Evolutionary conservation across 2,329 filamentous ascomycete species (phyloP), one percentile per base, ranked within the genome.

Genomic region (Pyrenophora seminiperda): DNA sequence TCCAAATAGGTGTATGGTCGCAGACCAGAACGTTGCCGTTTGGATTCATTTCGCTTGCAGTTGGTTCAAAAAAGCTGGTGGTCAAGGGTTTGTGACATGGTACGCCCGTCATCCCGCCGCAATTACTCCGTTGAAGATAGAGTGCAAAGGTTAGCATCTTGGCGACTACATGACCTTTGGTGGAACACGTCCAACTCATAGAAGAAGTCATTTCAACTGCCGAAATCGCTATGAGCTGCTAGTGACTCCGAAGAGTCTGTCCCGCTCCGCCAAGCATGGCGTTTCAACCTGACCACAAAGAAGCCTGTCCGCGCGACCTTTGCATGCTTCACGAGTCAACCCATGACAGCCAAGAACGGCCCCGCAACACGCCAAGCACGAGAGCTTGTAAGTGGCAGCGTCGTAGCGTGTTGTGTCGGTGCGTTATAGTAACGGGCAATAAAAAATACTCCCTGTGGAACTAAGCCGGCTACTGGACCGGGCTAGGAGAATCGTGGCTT

Each of bases 331-430:
- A 55, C 50, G 44, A 57, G 41, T 51, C 42, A 41, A 58, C 41
- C 62, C 64, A 53, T 62, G 65, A 24, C 52, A 41, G 68, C 68
- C 68, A 71, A 71, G 67, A 27, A 27, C 41, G 47, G 57, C 67
- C 67, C 68, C 65, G 63, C 68, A 67, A 55, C 19, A 40, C 20
- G 24, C 50, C 54, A 55, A 53, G 53, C 61, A 60, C 51, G 50
- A 49, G 33, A 54, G 27, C 38, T 59, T 54, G 58, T 62, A 63
- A 36, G n/a, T 19, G 30, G 30, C 24, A 51, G 52, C 57, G 59
- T 42, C 53, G 49, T 50, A 36, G 47, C 40, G 32, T 42, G 30
- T 40, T 55, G 48, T 62, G 50, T 69, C 64, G 66, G 56, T 39
- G 65, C 65, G 65, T 53, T 61, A 64, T 59, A 60, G 46, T 42